These are phyloP conservation scores for Sclerotiophoma versabilis DNA, from an alignment of 2,329 filamentous ascomycete genomes.

Conservation along the genomic window DNA sequence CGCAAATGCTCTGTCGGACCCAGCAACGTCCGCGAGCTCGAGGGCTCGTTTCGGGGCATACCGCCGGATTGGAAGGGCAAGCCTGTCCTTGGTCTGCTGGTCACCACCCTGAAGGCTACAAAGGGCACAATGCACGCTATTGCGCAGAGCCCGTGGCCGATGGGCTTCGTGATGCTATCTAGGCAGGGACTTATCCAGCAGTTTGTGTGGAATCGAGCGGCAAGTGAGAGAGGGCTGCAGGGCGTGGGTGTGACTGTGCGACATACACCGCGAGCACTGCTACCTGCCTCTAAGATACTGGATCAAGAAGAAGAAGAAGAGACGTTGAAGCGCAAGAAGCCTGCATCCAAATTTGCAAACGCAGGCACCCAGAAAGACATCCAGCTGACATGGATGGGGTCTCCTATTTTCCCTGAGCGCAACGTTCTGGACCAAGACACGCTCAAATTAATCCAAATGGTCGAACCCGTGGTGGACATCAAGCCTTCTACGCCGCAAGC, in stretches of 20 bases:
- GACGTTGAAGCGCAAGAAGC: constrained; percentile 4
- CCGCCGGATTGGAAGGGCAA: constrained; percentile 74
- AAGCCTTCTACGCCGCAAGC: neutral
- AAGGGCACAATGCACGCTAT: constrained; percentile 79
- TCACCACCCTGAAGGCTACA: constrained; percentile 73
- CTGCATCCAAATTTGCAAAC: constrained; percentile 21
- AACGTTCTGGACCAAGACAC: constrained; percentile 34
- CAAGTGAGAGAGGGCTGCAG: constrained; percentile 68
- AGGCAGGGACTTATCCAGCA: constrained; percentile 66
- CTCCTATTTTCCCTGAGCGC: constrained; percentile 43
- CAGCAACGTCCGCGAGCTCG: constrained; percentile 73
- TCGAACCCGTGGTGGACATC: neutral
- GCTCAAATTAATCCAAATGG: constrained; percentile 16
- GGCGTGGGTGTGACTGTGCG: constrained; percentile 54
- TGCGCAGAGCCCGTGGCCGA: constrained; percentile 69
- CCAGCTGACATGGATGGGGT: constrained; percentile 48
- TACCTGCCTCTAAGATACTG: constrained; percentile 14
- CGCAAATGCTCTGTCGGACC: constrained; percentile 60
- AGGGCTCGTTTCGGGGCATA: constrained; percentile 77
- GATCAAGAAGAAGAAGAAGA: constrained; percentile 17
- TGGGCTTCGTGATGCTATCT: constrained; percentile 73
- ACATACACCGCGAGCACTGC: constrained; percentile 34
- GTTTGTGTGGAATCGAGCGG: constrained; percentile 75
- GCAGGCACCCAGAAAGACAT: constrained; percentile 42
- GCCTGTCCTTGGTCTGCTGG: constrained; percentile 72